phyloP scores from a whole-genome alignment of 1,284 basidiomycete genomes.

The Rhodofomes roseus region DNA sequence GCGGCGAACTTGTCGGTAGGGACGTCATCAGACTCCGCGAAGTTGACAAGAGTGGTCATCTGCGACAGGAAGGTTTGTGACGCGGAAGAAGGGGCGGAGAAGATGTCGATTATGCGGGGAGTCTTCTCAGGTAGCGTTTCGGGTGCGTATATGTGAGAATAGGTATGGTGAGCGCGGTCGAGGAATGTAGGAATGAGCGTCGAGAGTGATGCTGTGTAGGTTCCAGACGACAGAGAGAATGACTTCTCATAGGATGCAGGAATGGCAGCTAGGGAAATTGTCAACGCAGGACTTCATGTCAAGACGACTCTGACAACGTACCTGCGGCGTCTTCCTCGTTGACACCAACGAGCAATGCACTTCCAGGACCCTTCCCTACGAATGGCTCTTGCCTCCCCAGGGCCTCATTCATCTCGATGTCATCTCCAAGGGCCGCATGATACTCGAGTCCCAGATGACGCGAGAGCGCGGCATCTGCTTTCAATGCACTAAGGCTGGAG shows the following conservation, averaged over 20 bases:
- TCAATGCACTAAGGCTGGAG: constrained; percentile 41
- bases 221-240: constrained; percentile 34
- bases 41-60: constrained; percentile 43
- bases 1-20: constrained; percentile 51
- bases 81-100: constrained; percentile 35
- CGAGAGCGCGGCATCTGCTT: constrained; percentile 57
- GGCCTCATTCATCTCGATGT: constrained; percentile 27
- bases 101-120: constrained; percentile 38
- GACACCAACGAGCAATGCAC: constrained; percentile 52
- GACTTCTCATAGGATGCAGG: constrained; percentile 43
- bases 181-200: constrained; percentile 52
- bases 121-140: constrained; percentile 23
- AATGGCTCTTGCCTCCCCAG: constrained; percentile 38
- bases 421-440: constrained; percentile 49
- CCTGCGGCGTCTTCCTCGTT: constrained; percentile 57
- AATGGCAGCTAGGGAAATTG: constrained; percentile 35
- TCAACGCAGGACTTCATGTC: constrained; percentile 3
- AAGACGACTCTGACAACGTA: constrained; percentile 29
- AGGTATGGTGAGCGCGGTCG: constrained; percentile 54
- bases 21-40: constrained; percentile 43
- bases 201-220: constrained; percentile 35
- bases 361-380: constrained; percentile 51
- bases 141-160: constrained; percentile 45
- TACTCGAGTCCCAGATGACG: constrained; percentile 68
- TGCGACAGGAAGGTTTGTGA: constrained; percentile 38